Evolutionary conservation across 2,329 filamentous ascomycete species (phyloP), one percentile per base, ranked within the genome.

Genomic region (Microcyclospora pomicola): DNA sequence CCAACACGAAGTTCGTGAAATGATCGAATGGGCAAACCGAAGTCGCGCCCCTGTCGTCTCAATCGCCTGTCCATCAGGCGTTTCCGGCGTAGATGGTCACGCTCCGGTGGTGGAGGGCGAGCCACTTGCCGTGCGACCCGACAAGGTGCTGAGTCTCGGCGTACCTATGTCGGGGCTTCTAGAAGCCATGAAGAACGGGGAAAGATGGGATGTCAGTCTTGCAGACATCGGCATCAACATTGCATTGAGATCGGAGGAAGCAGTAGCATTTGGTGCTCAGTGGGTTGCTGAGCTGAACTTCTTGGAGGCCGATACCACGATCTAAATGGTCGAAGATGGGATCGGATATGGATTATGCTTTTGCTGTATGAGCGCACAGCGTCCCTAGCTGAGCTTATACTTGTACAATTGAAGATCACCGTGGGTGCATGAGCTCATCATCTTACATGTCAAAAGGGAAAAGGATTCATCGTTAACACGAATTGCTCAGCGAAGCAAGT

Each of bases 21-120:
- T 95, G 53, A 91, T 95, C 52, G 81, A 86, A 45, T 96, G 87
- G 86, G 81, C 85, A 2, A 96, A 95, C 55, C 80, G 86, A 46
- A 83, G 80, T 55, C 82, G 86, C 46, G 78, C 85, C 0, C 77
- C 80, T 41, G 80, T 91, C 2, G 65, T 98, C 14, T 82, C 86
- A 0, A 75, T 98, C n/a, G 88, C 94, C 55, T 76, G 92, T 5
- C 91, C 91, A 1, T 88, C 83, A 0, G 91, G 91, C 5, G 76
- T 94, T 35, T 85, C 88, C 46, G 84, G 83, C 2, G 76, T 77
- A 0, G 79, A 77, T 30, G 85, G 85, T 51, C 72, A 72, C 54
- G 69, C 73, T 12, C 72, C 68, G 40, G 60, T 73, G 19, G 63
- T 74, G 1, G 86, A 95, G 53, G 84, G 83, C 2, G 74, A 80